These are phyloP conservation scores for Fusarium sp. DNA, from an alignment of 2,329 filamentous ascomycete genomes.

Conservation along the genomic window DNA sequence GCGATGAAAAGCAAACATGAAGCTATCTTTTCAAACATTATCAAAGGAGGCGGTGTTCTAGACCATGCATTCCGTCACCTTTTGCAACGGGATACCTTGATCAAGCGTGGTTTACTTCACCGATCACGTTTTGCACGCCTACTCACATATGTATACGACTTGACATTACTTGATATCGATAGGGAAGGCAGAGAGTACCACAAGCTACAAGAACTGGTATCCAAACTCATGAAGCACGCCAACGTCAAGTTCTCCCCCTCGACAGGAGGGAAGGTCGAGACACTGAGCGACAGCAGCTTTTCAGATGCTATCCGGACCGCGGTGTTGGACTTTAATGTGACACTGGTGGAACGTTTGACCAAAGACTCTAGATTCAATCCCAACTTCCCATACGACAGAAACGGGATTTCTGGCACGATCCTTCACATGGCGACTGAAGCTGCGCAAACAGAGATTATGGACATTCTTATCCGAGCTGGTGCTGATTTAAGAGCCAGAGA, in stretches of 20 bases:
- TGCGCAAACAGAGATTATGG: slow-evolving; percentile 41
- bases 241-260: slow-evolving; percentile 28
- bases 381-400: slow-evolving; percentile 33
- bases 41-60: slow-evolving; percentile 24
- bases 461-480: slow-evolving; percentile 43
- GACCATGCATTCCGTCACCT: slow-evolving; percentile 34
- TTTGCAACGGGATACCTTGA: slow-evolving; percentile 21
- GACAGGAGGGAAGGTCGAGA: not conserved
- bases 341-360: slow-evolving; percentile 43
- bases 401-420: slow-evolving; percentile 40
- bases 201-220: slow-evolving; percentile 22
- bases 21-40: slow-evolving; percentile 38
- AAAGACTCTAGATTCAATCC: slow-evolving; percentile 48
- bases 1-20: slow-evolving; percentile 40
- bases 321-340: slow-evolving; percentile 42
- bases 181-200: slow-evolving; percentile 12
- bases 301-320: slow-evolving; percentile 36
- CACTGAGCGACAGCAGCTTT: slow-evolving; percentile 36
- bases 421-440: slow-evolving; percentile 48
- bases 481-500: slow-evolving; percentile 47
- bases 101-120: slow-evolving; percentile 13
- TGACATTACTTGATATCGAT: slow-evolving; percentile 24
- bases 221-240: slow-evolving; percentile 24
- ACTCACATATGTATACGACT: slow-evolving; percentile 41
- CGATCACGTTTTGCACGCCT: slow-evolving; percentile 33